phyloP scores from a whole-genome alignment of 2,329 filamentous ascomycete species.

The Microsporum canis region DNA sequence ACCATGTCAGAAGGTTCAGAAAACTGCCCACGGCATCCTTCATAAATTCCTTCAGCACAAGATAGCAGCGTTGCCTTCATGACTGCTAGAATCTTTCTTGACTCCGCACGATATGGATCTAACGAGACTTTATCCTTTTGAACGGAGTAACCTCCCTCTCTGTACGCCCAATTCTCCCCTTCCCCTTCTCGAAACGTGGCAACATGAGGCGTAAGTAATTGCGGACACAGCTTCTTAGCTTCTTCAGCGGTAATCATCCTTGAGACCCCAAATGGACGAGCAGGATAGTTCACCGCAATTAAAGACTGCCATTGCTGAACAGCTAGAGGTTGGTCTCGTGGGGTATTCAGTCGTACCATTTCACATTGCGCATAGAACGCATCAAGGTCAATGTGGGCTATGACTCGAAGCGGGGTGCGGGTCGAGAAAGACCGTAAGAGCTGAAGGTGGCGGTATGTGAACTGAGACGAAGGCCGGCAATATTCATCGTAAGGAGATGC shows the following conservation, averaged over 20 bases:
- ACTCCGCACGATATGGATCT: slow-evolving; percentile 81
- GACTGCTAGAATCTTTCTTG: slow-evolving; percentile 63
- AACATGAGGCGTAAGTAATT: slow-evolving; percentile 79
- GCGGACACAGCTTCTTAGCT: slow-evolving; percentile 74
- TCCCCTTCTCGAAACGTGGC: slow-evolving; percentile 91
- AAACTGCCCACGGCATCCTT: slow-evolving; percentile 8
- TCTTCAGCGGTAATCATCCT: slow-evolving; percentile 69
- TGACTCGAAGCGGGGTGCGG: slow-evolving; percentile 67
- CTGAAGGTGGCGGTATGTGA: slow-evolving; percentile 72
- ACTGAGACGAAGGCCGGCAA: slow-evolving; percentile 45
- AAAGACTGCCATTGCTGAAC: slow-evolving; percentile 94
- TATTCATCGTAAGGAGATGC: background rate
- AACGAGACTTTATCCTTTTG: slow-evolving; percentile 85
- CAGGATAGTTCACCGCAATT: slow-evolving; percentile 93
- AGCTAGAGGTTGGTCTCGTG: slow-evolving; percentile 68
- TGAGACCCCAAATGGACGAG: slow-evolving; percentile 65
- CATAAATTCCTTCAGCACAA: slow-evolving; percentile 20
- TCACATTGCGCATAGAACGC: slow-evolving; percentile 97
- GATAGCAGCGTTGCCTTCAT: slow-evolving; percentile 62
- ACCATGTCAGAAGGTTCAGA: slow-evolving; percentile 25
- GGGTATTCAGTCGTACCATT: slow-evolving; percentile 67
- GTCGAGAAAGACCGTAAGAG: slow-evolving; percentile 61
- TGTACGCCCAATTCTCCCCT: slow-evolving; percentile 74
- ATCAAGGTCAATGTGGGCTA: slow-evolving; percentile 90
- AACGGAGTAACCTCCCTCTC: slow-evolving; percentile 64